phyloP scores from a whole-genome alignment of 176 grass and related monocot genomes.

The Carex myosuroides region DNA sequence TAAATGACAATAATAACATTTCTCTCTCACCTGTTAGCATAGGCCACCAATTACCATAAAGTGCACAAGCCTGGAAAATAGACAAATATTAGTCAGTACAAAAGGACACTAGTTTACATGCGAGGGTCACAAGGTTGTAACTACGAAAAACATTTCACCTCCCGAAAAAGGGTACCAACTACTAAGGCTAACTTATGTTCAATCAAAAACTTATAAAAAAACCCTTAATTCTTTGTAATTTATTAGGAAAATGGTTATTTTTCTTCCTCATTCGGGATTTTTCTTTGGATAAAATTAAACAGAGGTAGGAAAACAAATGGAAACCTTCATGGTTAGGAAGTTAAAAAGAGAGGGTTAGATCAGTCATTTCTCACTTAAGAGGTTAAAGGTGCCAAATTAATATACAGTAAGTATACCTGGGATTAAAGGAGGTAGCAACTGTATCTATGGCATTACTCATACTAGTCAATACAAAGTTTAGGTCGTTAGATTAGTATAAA shows the following conservation, averaged over 20 bases:
- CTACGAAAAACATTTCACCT: neutral
- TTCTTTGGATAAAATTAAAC: neutral
- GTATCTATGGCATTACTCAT: neutral
- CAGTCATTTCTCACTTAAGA: neutral
- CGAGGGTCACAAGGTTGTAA: neutral
- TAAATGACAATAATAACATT: neutral
- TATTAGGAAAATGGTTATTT: neutral
- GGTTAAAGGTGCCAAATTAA: neutral
- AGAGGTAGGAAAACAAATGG: neutral
- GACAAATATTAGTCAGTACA: constrained; percentile 3
- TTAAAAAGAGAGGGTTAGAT: neutral
- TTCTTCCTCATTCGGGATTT: neutral
- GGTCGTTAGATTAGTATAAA: neutral
- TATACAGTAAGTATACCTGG: neutral
- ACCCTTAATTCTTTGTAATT: neutral
- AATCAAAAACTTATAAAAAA: neutral
- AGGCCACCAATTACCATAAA: constrained; percentile 98
- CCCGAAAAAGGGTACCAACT: neutral
- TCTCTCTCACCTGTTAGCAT: constrained; percentile 73
- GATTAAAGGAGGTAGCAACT: neutral
- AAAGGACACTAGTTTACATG: neutral
- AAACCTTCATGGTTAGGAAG: neutral
- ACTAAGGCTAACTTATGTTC: neutral
- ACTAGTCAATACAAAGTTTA: neutral
- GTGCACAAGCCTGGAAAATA: constrained; percentile 57